These are phyloP conservation scores for Tetrapyrgos nigripes DNA, from an alignment of 1,284 basidiomycete species.

Conservation along the genomic window DNA sequence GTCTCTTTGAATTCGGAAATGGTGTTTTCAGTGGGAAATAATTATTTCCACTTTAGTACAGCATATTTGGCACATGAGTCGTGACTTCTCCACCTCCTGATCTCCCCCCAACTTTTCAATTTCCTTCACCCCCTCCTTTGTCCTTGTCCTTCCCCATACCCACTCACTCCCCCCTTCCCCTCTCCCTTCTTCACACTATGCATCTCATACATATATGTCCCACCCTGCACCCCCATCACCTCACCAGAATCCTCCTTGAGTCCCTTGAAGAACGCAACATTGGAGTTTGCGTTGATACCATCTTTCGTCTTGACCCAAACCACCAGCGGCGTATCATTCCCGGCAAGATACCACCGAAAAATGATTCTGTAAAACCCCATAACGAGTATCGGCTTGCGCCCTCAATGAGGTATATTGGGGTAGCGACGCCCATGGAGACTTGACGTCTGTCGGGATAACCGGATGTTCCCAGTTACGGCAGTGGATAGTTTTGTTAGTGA, in stretches of 20 bases:
- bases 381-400: constrained; percentile 90
- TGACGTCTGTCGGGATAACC: constrained; percentile 98
- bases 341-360: constrained; percentile 90
- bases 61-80: too few species aligned
- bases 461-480: constrained; percentile 90
- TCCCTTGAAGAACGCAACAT: constrained; percentile 89
- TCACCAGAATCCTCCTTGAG: constrained; percentile 84
- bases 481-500: constrained; percentile 94
- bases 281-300: constrained; percentile 85
- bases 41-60: too few species aligned
- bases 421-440: constrained; percentile 95
- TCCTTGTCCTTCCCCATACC: too few species aligned
- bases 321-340: constrained; percentile 95
- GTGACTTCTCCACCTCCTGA: too few species aligned
- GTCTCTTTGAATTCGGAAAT: too few species aligned
- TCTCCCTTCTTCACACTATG: constrained; percentile 23
- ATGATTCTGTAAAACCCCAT: constrained; percentile 86
- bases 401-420: constrained; percentile 95
- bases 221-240: constrained; percentile 77
- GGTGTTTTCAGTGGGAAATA: too few species aligned
- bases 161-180: constrained; percentile 22
- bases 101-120: too few species aligned
- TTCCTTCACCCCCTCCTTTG: too few species aligned
- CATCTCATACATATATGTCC: constrained; percentile 74
- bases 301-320: constrained; percentile 97